These are phyloP conservation scores for Nannizziopsis barbatae DNA, from an alignment of 2,329 filamentous ascomycete genomes.

Conservation along the genomic window DNA sequence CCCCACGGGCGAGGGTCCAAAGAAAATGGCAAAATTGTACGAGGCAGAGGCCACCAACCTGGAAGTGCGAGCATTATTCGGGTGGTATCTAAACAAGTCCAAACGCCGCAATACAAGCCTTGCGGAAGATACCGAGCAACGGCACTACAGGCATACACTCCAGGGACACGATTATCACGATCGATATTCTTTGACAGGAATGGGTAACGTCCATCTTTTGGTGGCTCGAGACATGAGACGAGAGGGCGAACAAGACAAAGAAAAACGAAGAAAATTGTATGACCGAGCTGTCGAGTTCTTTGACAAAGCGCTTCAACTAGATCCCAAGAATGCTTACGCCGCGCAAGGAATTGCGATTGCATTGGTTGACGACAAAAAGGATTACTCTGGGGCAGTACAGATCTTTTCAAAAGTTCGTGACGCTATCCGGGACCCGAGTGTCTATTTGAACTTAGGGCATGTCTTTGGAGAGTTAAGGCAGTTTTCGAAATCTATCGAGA, in stretches of 20 bases:
- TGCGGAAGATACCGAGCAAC: constrained; percentile 78
- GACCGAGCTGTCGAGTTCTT: constrained; percentile 94
- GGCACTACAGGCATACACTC: constrained; percentile 92
- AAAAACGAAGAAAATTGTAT: constrained; percentile 79
- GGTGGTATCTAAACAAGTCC: constrained; percentile 86
- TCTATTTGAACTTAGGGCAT: constrained; percentile 89
- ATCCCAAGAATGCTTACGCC: constrained; percentile 88
- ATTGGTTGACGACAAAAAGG: constrained; percentile 86
- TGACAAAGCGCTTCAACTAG: constrained; percentile 90
- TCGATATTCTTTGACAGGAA: constrained; percentile 87
- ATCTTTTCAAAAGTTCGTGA: constrained; percentile 87
- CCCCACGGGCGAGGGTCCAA: constrained; percentile 74
- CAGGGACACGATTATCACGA: constrained; percentile 96
- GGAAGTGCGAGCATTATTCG: constrained; percentile 84
- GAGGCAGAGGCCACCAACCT: constrained; percentile 73
- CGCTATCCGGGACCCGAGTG: constrained; percentile 74
- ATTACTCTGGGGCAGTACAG: constrained; percentile 67
- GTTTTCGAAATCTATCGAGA: constrained; percentile 83
- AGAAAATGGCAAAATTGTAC: constrained; percentile 74
- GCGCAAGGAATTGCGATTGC: constrained; percentile 94
- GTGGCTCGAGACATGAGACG: constrained; percentile 90
- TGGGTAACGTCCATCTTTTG: constrained; percentile 88
- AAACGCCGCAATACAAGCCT: constrained; percentile 74
- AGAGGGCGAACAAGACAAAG: constrained; percentile 77
- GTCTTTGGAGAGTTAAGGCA: constrained; percentile 85